Evolutionary conservation across 805 yeast species (phyloP).

Genomic region (Wickerhamiella allomyrinae): DNA sequence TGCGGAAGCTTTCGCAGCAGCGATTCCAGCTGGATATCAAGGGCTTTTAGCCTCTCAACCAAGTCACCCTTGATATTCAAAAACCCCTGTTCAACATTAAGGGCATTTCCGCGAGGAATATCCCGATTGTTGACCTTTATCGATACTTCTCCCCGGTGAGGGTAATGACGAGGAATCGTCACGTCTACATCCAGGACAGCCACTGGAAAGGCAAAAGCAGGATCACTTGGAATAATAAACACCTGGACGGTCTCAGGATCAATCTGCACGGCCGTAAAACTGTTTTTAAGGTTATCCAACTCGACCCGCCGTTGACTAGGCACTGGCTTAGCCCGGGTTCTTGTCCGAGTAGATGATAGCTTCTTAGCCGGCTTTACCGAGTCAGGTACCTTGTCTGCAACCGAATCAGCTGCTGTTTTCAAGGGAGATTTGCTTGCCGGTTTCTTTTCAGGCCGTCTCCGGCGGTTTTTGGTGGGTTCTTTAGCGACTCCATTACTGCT

Average conservation of each 20-base stretch:
- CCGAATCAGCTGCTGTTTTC: too few species aligned
- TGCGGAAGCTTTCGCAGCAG: constrained; percentile 46
- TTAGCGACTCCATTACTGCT: too few species aligned
- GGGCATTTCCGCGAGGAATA: constrained; percentile 53
- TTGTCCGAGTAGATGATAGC: not conserved
- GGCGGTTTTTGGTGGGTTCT: too few species aligned
- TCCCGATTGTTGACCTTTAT: constrained; percentile 42
- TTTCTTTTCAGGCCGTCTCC: too few species aligned
- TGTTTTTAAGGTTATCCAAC: constrained; percentile 10
- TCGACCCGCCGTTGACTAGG: constrained; percentile 13
- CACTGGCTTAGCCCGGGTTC: not conserved
- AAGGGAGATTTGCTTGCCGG: too few species aligned
- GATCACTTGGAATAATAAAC: constrained; percentile 41
- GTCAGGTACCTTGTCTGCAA: too few species aligned
- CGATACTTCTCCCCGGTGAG: constrained; percentile 21
- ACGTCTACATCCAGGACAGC: constrained; percentile 38
- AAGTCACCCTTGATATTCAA: constrained; percentile 28
- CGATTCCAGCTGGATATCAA: constrained; percentile 44
- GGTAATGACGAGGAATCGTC: constrained; percentile 42
- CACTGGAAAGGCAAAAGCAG: constrained; percentile 58
- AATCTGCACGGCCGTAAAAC: constrained; percentile 9
- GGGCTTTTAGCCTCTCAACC: constrained; percentile 37
- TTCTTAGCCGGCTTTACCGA: not conserved
- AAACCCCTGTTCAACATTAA: constrained; percentile 56
- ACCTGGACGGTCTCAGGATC: constrained; percentile 14